Evolutionary conservation across 1,284 basidiomycete species (phyloP).

Genomic region (Puccinia triticina): DNA sequence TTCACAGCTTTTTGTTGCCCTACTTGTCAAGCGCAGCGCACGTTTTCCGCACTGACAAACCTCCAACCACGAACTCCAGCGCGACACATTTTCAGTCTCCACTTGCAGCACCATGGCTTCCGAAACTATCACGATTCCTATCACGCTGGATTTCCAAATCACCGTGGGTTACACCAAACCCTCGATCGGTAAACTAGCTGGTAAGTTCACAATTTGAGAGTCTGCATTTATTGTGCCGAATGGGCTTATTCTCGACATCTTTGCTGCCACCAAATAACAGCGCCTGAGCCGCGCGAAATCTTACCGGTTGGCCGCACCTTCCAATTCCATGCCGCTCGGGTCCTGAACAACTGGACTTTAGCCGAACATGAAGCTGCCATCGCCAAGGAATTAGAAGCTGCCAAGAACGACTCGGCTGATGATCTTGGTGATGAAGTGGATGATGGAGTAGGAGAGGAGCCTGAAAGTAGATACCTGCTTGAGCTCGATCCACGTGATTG

Average conservation of each 20-base stretch:
- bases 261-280: constrained; percentile 1
- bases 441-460: constrained; percentile 84
- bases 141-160: constrained; percentile 24
- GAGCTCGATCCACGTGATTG: constrained; percentile 91
- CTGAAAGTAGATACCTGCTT: constrained; percentile 75
- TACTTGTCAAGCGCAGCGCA: too few species aligned
- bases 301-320: constrained; percentile 39
- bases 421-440: constrained; percentile 71
- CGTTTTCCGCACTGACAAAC: background rate
- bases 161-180: constrained; percentile 30
- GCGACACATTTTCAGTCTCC: background rate
- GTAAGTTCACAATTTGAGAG: constrained; percentile 13
- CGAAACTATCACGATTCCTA: constrained; percentile 57
- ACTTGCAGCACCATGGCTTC: background rate
- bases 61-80: background rate
- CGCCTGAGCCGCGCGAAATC: background rate
- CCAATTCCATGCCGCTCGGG: constrained; percentile 26
- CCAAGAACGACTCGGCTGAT: constrained; percentile 66
- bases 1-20: too few species aligned
- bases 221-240: background rate
- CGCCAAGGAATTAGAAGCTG: constrained; percentile 59
- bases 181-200: constrained; percentile 22
- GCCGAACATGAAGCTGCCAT: constrained; percentile 41
- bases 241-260: background rate
- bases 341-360: constrained; percentile 32